phyloP scores from a whole-genome alignment of 192 early-diverging fungal genomes.

The Coemansia sp. region DNA sequence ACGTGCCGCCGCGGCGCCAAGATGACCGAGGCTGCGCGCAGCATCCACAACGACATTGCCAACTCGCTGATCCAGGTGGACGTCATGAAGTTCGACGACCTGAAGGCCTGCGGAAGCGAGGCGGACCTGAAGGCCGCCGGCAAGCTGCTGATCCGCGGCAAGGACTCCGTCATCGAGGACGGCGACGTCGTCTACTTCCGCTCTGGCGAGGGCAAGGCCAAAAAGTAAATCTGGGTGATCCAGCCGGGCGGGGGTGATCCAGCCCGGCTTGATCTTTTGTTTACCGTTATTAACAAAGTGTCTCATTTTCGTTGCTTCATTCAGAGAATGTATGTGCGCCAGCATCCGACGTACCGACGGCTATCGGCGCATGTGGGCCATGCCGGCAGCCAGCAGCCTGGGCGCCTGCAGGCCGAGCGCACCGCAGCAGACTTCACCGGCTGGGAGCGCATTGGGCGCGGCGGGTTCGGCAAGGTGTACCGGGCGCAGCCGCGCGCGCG shows the following conservation, averaged over 20 bases:
- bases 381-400: neutral
- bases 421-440: slow-evolving; percentile 28
- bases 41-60: slow-evolving; percentile 86
- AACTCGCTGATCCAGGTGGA: slow-evolving; percentile 93
- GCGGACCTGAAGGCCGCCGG: slow-evolving; percentile 86
- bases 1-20: slow-evolving; percentile 79
- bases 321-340: slow-evolving; percentile 27
- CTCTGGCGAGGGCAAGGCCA: slow-evolving; percentile 44
- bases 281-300: neutral
- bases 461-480: slow-evolving; percentile 50
- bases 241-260: too few species aligned
- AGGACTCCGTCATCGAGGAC: slow-evolving; percentile 88
- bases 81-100: slow-evolving; percentile 83
- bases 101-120: slow-evolving; percentile 82
- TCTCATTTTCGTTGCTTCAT: neutral
- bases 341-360: slow-evolving; percentile 29
- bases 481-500: slow-evolving; percentile 16
- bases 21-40: slow-evolving; percentile 89
- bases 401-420: neutral
- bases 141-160: slow-evolving; percentile 87
- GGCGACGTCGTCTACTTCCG: slow-evolving; percentile 88
- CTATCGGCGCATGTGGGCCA: slow-evolving; percentile 20
- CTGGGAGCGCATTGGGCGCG: slow-evolving; percentile 46
- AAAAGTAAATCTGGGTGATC: slow-evolving; percentile 29
- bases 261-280: neutral